Evolutionary conservation across 1,284 basidiomycete species (phyloP).

Genomic region (Leccinum angustisporum): DNA sequence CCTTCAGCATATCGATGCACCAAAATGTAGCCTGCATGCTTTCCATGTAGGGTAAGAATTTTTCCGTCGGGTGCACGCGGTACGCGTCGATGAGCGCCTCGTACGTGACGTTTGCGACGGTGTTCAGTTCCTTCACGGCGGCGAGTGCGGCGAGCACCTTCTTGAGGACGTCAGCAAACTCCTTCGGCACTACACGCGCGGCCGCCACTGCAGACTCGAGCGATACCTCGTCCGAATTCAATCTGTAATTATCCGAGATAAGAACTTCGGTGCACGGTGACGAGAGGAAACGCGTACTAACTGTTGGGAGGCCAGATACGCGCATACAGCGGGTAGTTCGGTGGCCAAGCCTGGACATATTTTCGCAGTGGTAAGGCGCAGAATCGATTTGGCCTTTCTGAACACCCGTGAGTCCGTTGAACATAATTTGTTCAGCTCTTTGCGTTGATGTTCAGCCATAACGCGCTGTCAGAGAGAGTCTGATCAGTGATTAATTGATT

Average conservation of each 20-base stretch:
- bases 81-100: constrained; percentile 18
- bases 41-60: no score
- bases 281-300: constrained; percentile 2
- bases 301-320: constrained; percentile 33
- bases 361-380: constrained; percentile 22
- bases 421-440: no score
- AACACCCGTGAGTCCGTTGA: no score
- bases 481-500: no score
- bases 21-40: constrained; percentile 23
- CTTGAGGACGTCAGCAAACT: constrained; percentile 25
- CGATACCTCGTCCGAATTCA: constrained; percentile 30
- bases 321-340: constrained; percentile 27
- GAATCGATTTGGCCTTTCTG: neutral
- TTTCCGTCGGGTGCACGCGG: constrained; percentile 15
- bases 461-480: no score
- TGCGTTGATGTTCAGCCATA: no score
- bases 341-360: constrained; percentile 13
- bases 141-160: constrained; percentile 23
- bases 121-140: neutral
- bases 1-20: constrained; percentile 13
- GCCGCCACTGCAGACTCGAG: constrained; percentile 24
- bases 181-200: constrained; percentile 23
- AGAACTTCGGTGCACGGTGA: neutral
- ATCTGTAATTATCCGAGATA: neutral
- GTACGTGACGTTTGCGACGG: constrained; percentile 20